These are phyloP conservation scores for Artemisia tridentata DNA, from an alignment of 129 eudicot genomes.

Conservation along the genomic window DNA sequence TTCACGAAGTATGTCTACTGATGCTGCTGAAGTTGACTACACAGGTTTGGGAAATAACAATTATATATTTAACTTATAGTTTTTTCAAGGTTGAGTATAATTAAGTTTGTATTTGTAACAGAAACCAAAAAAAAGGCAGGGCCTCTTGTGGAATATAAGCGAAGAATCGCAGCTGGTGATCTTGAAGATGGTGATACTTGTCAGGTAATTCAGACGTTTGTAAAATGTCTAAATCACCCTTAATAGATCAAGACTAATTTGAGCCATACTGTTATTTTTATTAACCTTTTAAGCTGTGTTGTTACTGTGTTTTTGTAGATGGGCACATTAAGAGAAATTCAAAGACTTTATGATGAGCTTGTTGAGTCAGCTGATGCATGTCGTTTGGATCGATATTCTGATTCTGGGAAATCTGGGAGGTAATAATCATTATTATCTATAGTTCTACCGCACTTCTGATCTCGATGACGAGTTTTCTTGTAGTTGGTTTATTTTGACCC, in stretches of 20 bases:
- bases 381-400: constrained; percentile 79
- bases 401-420: constrained; percentile 81
- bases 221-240: constrained; percentile 1
- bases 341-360: constrained; percentile 89
- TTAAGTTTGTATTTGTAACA: constrained; percentile 18
- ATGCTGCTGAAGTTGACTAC: constrained; percentile 35
- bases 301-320: constrained; percentile 44
- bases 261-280: neutral
- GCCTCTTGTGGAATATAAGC: constrained; percentile 81
- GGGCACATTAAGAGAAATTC: constrained; percentile 78
- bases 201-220: constrained; percentile 49
- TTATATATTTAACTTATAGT: neutral
- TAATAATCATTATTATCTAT: constrained; percentile 18
- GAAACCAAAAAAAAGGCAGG: constrained; percentile 50
- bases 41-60: constrained; percentile 35
- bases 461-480: no score
- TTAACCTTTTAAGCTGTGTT: constrained; percentile 3
- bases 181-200: constrained; percentile 80
- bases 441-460: no score
- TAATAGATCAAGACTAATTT: neutral
- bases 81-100: neutral
- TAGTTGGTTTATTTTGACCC: neutral
- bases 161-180: constrained; percentile 80
- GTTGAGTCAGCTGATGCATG: constrained; percentile 74
- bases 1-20: constrained; percentile 43